Evolutionary conservation across 176 grass and related monocot genomes (phyloP).

Genomic region (Triticum dicoccoides): DNA sequence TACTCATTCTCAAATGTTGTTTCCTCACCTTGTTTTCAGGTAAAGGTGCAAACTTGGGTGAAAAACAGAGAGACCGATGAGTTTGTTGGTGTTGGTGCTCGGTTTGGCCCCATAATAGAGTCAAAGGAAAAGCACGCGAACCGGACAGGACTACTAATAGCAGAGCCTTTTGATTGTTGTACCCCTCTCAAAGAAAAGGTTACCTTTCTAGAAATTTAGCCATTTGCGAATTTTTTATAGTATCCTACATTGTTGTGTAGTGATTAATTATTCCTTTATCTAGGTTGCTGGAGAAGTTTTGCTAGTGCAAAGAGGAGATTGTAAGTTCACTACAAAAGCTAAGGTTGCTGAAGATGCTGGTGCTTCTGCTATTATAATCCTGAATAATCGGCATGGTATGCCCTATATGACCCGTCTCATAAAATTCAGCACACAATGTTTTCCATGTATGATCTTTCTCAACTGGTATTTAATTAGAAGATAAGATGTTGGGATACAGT

Average conservation of each 20-base stretch:
- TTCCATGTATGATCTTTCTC: not conserved
- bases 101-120: slow-evolving; percentile 83
- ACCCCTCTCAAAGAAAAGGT: slow-evolving; percentile 51
- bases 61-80: slow-evolving; percentile 60
- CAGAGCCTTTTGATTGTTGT: slow-evolving; percentile 78
- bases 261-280: slow-evolving; percentile 10
- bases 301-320: slow-evolving; percentile 73
- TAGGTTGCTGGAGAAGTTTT: slow-evolving; percentile 85
- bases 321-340: slow-evolving; percentile 89
- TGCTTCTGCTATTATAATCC: slow-evolving; percentile 93
- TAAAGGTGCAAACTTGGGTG: slow-evolving; percentile 97
- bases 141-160: slow-evolving; percentile 54
- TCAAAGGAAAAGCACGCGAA: slow-evolving; percentile 88
- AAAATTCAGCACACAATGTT: not conserved
- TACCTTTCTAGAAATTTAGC: slow-evolving; percentile 17
- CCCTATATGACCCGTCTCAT: not conserved
- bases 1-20: not conserved
- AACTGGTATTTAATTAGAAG: slow-evolving; percentile 5
- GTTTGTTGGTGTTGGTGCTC: slow-evolving; percentile 96
- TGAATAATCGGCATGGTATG: slow-evolving; percentile 78
- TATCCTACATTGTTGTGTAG: not conserved
- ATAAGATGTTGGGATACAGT: not conserved
- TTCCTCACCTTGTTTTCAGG: slow-evolving; percentile 35
- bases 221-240: not conserved
- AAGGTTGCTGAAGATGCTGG: slow-evolving; percentile 74